phyloP scores from a whole-genome alignment of 2,329 filamentous ascomycete species.

The Epichloe sibirici region DNA sequence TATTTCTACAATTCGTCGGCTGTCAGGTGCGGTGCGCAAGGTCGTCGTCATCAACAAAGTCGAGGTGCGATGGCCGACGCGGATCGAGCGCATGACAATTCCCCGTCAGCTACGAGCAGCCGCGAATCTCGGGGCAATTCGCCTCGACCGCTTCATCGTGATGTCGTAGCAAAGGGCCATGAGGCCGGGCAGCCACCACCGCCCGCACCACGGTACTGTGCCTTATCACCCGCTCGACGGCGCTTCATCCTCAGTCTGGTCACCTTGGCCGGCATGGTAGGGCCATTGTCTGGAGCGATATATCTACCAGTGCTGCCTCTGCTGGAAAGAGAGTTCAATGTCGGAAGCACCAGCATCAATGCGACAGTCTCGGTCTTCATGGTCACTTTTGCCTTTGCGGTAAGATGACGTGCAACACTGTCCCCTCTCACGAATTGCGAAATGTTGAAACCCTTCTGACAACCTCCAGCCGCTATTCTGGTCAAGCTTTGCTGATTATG shows the following conservation, averaged over 20 bases:
- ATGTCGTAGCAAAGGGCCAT: background rate
- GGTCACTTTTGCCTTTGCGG: slow-evolving; percentile 28
- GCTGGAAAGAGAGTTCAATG: slow-evolving; percentile 25
- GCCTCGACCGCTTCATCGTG: background rate
- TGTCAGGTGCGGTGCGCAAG: background rate
- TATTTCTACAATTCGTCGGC: background rate
- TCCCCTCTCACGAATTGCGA: no score
- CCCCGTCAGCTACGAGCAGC: background rate
- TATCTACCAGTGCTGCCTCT: slow-evolving; percentile 28
- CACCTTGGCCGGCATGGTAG: slow-evolving; percentile 29
- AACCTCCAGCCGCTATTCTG: slow-evolving; percentile 25
- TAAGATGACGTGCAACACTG: slow-evolving; percentile 6
- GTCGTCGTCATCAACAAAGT: background rate
- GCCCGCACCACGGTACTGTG: slow-evolving; percentile 21
- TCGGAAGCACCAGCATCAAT: slow-evolving; percentile 24
- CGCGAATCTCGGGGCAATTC: background rate
- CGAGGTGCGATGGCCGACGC: background rate
- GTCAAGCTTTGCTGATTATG: slow-evolving; percentile 25
- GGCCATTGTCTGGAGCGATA: slow-evolving; percentile 30
- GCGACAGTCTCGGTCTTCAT: slow-evolving; percentile 32
- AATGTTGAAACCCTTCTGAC: background rate
- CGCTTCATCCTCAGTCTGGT: slow-evolving; percentile 26
- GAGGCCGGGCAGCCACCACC: background rate
- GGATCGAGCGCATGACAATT: background rate
- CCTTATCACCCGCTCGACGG: slow-evolving; percentile 21